phyloP scores from a whole-genome alignment of 2,329 filamentous ascomycete species.

The Diplodia seriata region DNA sequence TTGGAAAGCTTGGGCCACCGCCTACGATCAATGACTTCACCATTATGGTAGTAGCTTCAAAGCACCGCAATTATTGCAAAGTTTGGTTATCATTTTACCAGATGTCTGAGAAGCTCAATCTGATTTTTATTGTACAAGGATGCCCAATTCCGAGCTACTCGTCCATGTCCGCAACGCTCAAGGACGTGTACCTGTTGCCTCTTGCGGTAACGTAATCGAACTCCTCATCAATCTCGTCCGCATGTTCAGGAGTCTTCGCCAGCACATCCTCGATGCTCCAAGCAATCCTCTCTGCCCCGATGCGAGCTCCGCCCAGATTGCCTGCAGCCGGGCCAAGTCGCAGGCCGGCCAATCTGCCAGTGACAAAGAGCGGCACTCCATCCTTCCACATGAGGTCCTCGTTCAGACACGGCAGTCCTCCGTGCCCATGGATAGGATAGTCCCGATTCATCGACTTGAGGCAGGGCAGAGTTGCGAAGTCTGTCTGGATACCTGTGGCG shows the following conservation, averaged over 20 bases:
- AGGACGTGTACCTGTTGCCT: slow-evolving; percentile 15
- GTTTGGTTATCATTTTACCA: not conserved
- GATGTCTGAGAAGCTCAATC: not conserved
- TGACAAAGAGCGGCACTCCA: slow-evolving; percentile 75
- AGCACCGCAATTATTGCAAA: not conserved
- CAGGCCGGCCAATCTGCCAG: slow-evolving; percentile 71
- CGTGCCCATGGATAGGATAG: slow-evolving; percentile 67
- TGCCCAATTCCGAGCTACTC: not conserved
- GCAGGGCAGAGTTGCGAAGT: slow-evolving; percentile 67
- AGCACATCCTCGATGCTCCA: slow-evolving; percentile 72
- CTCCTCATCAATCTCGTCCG: slow-evolving; percentile 2
- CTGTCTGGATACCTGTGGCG: slow-evolving; percentile 73
- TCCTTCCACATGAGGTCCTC: slow-evolving; percentile 78
- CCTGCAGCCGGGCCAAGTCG: slow-evolving; percentile 74
- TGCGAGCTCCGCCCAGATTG: slow-evolving; percentile 75
- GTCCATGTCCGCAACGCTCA: slow-evolving; percentile 9
- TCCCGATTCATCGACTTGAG: slow-evolving; percentile 65
- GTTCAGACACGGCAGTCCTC: slow-evolving; percentile 75
- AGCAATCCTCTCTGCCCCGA: slow-evolving; percentile 75
- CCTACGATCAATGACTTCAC: slow-evolving; percentile 45
- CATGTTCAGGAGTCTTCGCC: slow-evolving; percentile 36
- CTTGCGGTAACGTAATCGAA: slow-evolving; percentile 20
- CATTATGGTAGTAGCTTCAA: slow-evolving; percentile 32
- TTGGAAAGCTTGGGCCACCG: slow-evolving; percentile 40
- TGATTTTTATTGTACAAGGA: not conserved